Evolutionary conservation across 768 basidiomycete genomes (phyloP).

Genomic region (Leucosporidium scottii): DNA sequence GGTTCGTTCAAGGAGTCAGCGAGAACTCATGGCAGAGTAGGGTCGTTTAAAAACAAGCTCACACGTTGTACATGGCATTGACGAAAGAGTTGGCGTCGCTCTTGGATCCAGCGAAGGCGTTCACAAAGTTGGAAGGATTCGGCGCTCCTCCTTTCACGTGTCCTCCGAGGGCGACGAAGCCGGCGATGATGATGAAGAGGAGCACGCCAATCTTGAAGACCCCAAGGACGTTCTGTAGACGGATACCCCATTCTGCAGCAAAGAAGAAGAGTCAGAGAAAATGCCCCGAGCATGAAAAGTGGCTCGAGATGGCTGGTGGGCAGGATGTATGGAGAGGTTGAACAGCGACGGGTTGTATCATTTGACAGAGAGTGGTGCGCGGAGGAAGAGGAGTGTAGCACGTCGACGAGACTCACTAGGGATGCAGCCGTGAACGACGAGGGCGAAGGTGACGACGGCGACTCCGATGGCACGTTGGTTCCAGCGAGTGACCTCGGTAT

Average conservation of each 20-base stretch:
- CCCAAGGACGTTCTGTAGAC: slow-evolving; percentile 34
- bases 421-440: slow-evolving; percentile 31
- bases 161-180: slow-evolving; percentile 28
- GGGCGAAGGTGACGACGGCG: slow-evolving; percentile 34
- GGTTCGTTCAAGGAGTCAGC: too few species aligned
- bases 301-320: too few species aligned
- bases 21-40: slow-evolving; percentile 15
- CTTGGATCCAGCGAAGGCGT: slow-evolving; percentile 32
- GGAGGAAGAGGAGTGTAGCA: too few species aligned
- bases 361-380: too few species aligned
- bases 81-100: slow-evolving; percentile 30
- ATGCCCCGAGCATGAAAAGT: too few species aligned
- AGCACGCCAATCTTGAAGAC: slow-evolving; percentile 36
- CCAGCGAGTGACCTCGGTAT: slow-evolving; percentile 31
- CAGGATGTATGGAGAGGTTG: too few species aligned
- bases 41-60: slow-evolving; percentile 14
- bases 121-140: slow-evolving; percentile 28
- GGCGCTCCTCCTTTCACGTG: slow-evolving; percentile 1
- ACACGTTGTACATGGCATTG: slow-evolving; percentile 24
- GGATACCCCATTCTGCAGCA: slow-evolving; percentile 29
- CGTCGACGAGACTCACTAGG: slow-evolving; percentile 4
- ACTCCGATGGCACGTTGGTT: slow-evolving; percentile 36
- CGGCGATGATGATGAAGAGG: slow-evolving; percentile 33
- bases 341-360: too few species aligned
- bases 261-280: neutral